A percentile compares a stretch with the other conserved stretches of the same genome.
phyloP scores from a whole-genome alignment of 1,284 basidiomycete genomes.

The Macrocystidia cucumis region DNA sequence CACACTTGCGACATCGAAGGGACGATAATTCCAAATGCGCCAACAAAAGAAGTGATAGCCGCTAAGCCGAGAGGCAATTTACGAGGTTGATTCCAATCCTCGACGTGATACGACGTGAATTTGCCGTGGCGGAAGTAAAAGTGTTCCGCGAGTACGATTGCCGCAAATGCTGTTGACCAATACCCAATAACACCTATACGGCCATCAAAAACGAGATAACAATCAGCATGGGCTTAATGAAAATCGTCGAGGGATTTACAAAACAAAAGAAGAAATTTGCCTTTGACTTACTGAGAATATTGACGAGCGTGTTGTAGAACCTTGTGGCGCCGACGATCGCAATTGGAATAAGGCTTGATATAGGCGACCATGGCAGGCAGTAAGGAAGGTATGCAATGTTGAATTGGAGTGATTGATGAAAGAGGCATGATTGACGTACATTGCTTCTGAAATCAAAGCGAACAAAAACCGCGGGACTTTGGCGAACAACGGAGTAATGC shows the following conservation, averaged over 20 bases:
- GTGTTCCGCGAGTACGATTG: slow-evolving; percentile 50
- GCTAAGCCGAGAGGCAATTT: slow-evolving; percentile 37
- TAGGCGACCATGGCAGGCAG: no score
- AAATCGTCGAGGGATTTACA: no score
- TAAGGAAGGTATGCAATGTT: no score
- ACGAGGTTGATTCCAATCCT: slow-evolving; percentile 32
- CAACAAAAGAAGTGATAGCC: slow-evolving; percentile 38
- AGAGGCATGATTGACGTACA: slow-evolving; percentile 29
- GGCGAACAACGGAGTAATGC: slow-evolving; percentile 46
- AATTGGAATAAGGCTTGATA: slow-evolving; percentile 53
- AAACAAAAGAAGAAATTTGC: no score
- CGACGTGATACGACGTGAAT: slow-evolving; percentile 22
- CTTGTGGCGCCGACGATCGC: slow-evolving; percentile 51
- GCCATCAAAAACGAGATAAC: no score
- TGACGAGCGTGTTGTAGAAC: slow-evolving; percentile 50
- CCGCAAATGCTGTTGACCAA: slow-evolving; percentile 49
- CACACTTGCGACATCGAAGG: slow-evolving; percentile 54
- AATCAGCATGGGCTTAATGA: no score
- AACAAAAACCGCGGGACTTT: slow-evolving; percentile 63
- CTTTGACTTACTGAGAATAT: slow-evolving; percentile 40
- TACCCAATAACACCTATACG: slow-evolving; percentile 43
- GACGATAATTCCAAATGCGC: slow-evolving; percentile 40
- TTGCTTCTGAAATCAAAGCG: slow-evolving; percentile 63
- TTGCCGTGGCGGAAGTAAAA: slow-evolving; percentile 37
- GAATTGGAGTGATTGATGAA: not conserved